Evolutionary conservation across 2,329 filamentous ascomycete species (phyloP), one percentile per base, ranked within the genome.

Genomic region (Verticillium albo-atrum): DNA sequence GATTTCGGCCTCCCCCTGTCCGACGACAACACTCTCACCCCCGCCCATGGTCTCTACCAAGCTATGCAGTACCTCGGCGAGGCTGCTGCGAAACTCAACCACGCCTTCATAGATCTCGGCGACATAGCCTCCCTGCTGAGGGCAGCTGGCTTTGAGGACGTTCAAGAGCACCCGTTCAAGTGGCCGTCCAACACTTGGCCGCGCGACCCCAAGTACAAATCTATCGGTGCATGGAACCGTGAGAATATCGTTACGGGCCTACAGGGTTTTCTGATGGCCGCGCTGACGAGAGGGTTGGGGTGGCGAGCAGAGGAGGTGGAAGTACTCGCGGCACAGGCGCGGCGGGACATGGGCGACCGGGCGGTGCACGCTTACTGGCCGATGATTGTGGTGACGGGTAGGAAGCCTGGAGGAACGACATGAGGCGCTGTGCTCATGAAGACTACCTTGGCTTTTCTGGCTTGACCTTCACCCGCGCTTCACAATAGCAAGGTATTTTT

Each of bases 81-180:
- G 42, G 60, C 62, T 2, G 61, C 58, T n/a, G 58, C 60, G 4
- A 60, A 58, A 58, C 34, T 62, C 7, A 20, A 54, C 42, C 58
- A 51, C n/a, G 53, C 62, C 54, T 62, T 63, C 20, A 34, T 58
- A 54, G 58, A 59, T 30, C 58, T 62, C n/a, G 42, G 54, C 56
- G n/a, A 27, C 0, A 54, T 63, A 17, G 55, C 35, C 28, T 57
- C 60, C 14, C 58, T 59, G 53, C 82, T 93, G 57, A 78, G 82
- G 58, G 81, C 82, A 30, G 90, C 89, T 3, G 91, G 90, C 9
- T 81, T 92, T 55, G 81, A 76, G 2, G 79, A 94, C 68, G 89
- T 89, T 1, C 78, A 82, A 68, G 68, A 69, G 54, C 58, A 66
- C 25, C 65, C 63, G 17, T 66, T 68, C 61, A 72, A 73, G 64